Base-by-base conservation (phyloP, 2,329 filamentous ascomycete species). In the Pseudogymnoascus sp. region DNA sequence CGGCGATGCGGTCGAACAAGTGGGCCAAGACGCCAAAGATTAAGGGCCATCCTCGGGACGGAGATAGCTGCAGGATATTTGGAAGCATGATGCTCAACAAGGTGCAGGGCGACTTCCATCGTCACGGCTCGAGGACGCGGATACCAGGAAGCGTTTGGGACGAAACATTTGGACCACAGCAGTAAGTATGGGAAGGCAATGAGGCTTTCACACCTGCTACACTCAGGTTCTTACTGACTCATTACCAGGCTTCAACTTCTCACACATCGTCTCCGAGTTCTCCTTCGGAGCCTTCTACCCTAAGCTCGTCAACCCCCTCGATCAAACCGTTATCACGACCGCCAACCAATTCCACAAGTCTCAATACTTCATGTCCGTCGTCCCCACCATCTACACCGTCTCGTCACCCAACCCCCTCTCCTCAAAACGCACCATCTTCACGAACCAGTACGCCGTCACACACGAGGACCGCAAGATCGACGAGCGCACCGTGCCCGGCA, bases 271-370 rank as follows among this genome's bases (percentile, higher is more conserved):
- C 79, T 93, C 90, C 70, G 95, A 99, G 76, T 85, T 99, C 69
- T 97, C 93, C 63, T 99, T 96, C 76, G 95, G 95, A 3, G 88
- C 92, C n/a, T 96, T 93, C 79, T 97, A 97, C 78, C 93, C 95
- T 0, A 91, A 88, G 25, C 87, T 99, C 62, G 84, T 89, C 71
- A 99, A 99, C 78, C 95, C 95, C 0, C 90, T 99, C 71, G 95
- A 97, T 78, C 88, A 88, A 68, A 97, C 95, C 49, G 85, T 93
- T 76, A 90, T 93, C 71, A 77, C 81, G 3, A 93, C 90, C n/a
- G 73, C 81, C 14, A 74, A 76, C 65, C 83, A 96, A 80, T 97
- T 97, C 80, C 88, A 93, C 84, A 96, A 95, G 77, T 97, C 92
- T 80, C 95, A 99, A 77, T 99, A 99, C 83, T 97, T 95, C 79